Base-by-base conservation (phyloP, 768 basidiomycete species). In the Saitozyma sp. region DNA sequence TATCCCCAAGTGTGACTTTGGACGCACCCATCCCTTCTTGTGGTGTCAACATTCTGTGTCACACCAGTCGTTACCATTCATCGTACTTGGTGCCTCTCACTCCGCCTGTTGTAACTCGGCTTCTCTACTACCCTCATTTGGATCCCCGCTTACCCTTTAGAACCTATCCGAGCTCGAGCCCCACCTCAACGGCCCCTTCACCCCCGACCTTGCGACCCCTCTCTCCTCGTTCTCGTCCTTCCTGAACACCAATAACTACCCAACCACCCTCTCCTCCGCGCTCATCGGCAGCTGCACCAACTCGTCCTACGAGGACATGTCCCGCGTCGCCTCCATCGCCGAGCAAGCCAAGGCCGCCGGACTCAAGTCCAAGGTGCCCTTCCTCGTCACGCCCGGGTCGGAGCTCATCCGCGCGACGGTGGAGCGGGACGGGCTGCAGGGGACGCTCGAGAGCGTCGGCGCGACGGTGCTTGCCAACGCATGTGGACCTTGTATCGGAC, bases 271-370 rank as follows among this genome's bases (percentile, higher is more conserved):
- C 77, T 82, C 98, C 56, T 89, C 92, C 10, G 95, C 93, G 20
- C 84, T 99, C 37, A 99, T 99, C 73, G 96, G 96, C 20, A 96
- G 92, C n/a, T 99, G 96, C 80, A 99, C 96, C 39, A 99, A 99
- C 79, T 96, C 93, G 62, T 96, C 93, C 6, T 99, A 98, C 76
- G 91, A 95, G 78, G 82, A 82, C 66, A 81, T 82, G 92, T 92
- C 92, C 8, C 87, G 90, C 63, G 94, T 95, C 45, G 92, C 92
- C 8, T 88, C 92, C 67, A 84, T 98, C 60, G 94, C 94, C 7
- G 82, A 85, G 71, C 95, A 99, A 80, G 96, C 95, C 0, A 89
- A 88, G 75, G 83, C 83, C 55, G 91, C 85, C 49, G 94, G 94
- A 38, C 81, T 99, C 40, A 87, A 84, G 63, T 83, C 89, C 61